Conservation (phyloP, 306 rosid genomes). For the Casuarina cunninghamiana region DNA sequence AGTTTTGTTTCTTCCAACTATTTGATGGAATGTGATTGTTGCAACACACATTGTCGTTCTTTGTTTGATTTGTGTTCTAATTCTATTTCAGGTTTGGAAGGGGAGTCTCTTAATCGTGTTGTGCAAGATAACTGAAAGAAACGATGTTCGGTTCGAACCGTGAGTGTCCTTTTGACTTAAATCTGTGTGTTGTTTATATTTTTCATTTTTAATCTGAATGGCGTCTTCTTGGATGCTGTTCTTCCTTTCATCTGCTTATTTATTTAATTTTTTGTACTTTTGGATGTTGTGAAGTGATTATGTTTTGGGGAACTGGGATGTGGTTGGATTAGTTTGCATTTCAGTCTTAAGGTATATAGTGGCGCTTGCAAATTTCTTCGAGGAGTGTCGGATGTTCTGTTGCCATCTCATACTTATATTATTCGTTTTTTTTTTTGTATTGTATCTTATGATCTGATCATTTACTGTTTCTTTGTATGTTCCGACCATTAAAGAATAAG, state of each 20-base stretch:
- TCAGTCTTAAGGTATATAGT: too few species aligned
- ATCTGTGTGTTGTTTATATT: background rate
- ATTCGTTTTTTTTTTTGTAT: too few species aligned
- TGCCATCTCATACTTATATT: too few species aligned
- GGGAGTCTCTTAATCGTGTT: background rate
- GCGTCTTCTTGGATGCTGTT: background rate
- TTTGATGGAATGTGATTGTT: background rate
- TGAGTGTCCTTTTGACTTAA: conserved; percentile 39
- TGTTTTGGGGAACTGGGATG: background rate
- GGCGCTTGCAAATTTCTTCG: too few species aligned
- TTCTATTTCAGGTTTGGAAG: conserved; percentile 15
- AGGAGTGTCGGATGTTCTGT: too few species aligned
- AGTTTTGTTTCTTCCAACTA: background rate
- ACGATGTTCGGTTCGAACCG: conserved; percentile 80
- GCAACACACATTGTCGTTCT: background rate
- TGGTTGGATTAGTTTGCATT: background rate
- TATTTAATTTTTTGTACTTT: background rate
- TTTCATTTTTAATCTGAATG: conserved; percentile 3
- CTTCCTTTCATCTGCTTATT: background rate
- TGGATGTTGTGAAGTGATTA: background rate
- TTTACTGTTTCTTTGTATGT: too few species aligned
- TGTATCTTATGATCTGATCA: too few species aligned
- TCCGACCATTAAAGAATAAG: too few species aligned
- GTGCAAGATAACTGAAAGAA: conserved; percentile 7
- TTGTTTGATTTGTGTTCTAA: background rate